Percentiles rank a stretch among this genome's conserved stretches.
Evolutionary conservation across 164 flowering plant genomes (phyloP).

Genomic region (Stephania yunnanensis): DNA sequence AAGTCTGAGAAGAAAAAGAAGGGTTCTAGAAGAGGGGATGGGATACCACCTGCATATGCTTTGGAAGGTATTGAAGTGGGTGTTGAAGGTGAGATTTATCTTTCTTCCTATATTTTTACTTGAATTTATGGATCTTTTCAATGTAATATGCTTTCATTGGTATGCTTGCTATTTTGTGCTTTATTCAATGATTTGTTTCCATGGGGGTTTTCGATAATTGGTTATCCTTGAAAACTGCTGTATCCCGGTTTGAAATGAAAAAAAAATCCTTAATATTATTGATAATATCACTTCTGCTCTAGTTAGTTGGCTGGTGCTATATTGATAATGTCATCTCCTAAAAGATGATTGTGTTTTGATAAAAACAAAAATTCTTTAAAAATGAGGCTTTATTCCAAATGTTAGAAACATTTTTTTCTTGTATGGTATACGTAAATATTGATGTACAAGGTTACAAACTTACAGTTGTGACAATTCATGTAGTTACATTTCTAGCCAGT

Average conservation of each 20-base stretch:
- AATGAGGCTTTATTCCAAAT: no score
- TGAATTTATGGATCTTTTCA: no score
- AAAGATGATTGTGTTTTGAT: not conserved
- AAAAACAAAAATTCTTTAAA: not conserved
- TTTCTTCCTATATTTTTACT: no score
- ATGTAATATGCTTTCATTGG: no score
- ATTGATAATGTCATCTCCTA: not conserved
- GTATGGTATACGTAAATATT: no score
- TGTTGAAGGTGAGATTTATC: slow-evolving; percentile 31
- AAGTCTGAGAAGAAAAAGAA: slow-evolving; percentile 42
- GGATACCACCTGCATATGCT: slow-evolving; percentile 27
- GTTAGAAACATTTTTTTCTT: no score
- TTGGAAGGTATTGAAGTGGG: slow-evolving; percentile 51
- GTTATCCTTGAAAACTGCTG: no score
- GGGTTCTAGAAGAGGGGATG: slow-evolving; percentile 27
- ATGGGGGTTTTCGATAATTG: no score
- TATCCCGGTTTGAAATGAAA: no score
- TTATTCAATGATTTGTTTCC: no score
- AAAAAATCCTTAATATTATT: no score
- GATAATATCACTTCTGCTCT: not conserved
- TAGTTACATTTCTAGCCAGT: not conserved
- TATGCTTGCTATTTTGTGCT: no score
- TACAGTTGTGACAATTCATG: not conserved
- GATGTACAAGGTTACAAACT: not conserved
- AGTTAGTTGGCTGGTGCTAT: not conserved